A percentile compares a stretch with the other conserved stretches of the same genome.
Evolutionary conservation across 1,284 basidiomycete species (phyloP).

Genomic region (Cerrena zonata): DNA sequence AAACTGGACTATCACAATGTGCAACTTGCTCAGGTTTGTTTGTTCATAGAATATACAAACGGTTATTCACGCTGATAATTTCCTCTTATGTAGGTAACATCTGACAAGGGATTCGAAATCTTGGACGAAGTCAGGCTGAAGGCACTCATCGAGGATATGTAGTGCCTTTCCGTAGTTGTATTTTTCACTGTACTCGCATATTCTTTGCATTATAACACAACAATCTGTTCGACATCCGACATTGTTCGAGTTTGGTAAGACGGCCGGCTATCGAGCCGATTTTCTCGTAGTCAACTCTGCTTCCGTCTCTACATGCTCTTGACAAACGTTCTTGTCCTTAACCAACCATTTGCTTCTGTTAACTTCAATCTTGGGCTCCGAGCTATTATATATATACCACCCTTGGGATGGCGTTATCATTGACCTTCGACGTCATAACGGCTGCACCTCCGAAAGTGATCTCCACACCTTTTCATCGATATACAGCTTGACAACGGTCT

Average conservation of each 20-base stretch:
- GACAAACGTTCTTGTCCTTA: background rate
- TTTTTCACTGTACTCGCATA: constrained; percentile 1
- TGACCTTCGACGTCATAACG: background rate
- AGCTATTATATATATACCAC: too few species aligned
- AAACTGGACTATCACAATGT: constrained; percentile 98
- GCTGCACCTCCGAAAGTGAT: background rate
- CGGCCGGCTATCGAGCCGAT: too few species aligned
- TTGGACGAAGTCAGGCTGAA: constrained; percentile 72
- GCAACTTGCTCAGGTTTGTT: constrained; percentile 83
- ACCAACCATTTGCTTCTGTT: background rate
- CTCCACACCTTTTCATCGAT: background rate
- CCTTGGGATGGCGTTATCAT: background rate
- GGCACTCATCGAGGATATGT: constrained; percentile 77
- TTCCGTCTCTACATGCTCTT: background rate
- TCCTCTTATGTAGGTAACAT: constrained; percentile 55
- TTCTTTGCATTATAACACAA: too few species aligned
- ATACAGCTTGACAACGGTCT: constrained; percentile 15
- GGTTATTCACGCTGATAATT: background rate
- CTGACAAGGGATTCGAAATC: constrained; percentile 76
- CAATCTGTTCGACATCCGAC: too few species aligned
- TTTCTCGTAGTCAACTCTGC: too few species aligned
- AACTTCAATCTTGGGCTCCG: too few species aligned
- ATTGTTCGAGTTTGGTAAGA: too few species aligned
- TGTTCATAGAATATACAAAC: background rate
- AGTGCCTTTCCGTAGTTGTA: constrained; percentile 16